Evolutionary conservation across 2,329 filamentous ascomycete genomes (phyloP).

Genomic region (Thyridium curvatum): DNA sequence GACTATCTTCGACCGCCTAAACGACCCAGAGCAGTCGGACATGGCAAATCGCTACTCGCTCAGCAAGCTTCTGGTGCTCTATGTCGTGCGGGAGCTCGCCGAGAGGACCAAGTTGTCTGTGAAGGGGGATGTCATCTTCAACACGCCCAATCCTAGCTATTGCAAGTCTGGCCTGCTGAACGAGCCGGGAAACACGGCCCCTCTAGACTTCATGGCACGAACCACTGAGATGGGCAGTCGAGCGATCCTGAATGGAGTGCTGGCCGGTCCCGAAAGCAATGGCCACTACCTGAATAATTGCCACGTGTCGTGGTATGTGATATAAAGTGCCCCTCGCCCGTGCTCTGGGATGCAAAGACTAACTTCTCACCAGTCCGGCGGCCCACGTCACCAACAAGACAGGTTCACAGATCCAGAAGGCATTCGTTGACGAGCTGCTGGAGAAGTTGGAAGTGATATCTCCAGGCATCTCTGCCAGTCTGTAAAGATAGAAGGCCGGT

Average conservation of each 20-base stretch:
- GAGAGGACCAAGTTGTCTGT: slow-evolving; percentile 2
- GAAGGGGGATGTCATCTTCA: slow-evolving; percentile 20
- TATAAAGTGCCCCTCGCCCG: too few relatives aligned
- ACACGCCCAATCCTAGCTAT: slow-evolving; percentile 33
- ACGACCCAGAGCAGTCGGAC: slow-evolving; percentile 15
- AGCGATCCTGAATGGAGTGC: slow-evolving; percentile 18
- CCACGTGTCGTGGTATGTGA: not conserved
- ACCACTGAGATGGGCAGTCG: slow-evolving; percentile 37
- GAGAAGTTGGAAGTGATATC: slow-evolving; percentile 22
- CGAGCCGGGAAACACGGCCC: not conserved
- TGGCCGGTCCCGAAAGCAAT: slow-evolving; percentile 21
- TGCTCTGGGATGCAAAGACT: too few relatives aligned
- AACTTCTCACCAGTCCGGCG: slow-evolving; percentile 12
- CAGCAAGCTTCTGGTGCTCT: slow-evolving; percentile 23
- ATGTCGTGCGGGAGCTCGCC: slow-evolving; percentile 21
- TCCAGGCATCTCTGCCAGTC: slow-evolving; percentile 15
- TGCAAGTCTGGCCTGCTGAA: slow-evolving; percentile 25
- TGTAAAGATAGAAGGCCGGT: too few relatives aligned
- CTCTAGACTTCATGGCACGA: slow-evolving; percentile 26
- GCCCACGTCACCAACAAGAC: slow-evolving; percentile 22
- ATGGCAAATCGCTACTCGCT: slow-evolving; percentile 23
- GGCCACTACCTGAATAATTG: slow-evolving; percentile 26
- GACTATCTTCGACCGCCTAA: slow-evolving; percentile 21
- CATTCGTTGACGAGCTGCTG: slow-evolving; percentile 25
- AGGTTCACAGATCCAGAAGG: slow-evolving; percentile 20